Conservation (phyloP, 208 protist species). For the Giardia muris region DNA sequence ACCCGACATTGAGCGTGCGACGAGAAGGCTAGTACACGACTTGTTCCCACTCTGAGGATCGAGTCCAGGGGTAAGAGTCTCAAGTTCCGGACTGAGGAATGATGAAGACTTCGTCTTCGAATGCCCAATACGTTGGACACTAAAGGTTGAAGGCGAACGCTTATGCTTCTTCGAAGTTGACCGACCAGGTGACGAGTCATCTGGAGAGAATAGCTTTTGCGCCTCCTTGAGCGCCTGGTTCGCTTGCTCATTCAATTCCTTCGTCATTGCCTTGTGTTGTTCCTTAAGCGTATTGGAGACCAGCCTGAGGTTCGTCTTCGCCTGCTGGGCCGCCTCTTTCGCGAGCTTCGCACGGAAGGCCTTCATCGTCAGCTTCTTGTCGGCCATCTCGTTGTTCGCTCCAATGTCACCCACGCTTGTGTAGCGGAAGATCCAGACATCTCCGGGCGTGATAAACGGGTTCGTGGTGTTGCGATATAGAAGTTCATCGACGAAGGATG, state of each 20-base stretch:
- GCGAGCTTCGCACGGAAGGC: neutral
- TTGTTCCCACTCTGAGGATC: too few species aligned
- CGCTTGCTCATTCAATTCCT: neutral
- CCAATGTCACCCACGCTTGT: neutral
- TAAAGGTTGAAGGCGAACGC: neutral
- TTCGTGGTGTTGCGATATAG: neutral
- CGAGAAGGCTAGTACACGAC: neutral
- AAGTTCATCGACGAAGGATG: neutral
- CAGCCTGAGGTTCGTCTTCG: neutral
- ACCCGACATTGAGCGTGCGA: neutral
- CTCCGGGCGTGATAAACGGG: neutral
- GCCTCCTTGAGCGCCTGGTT: neutral
- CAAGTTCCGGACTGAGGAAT: neutral
- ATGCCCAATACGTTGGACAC: neutral
- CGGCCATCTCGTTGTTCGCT: neutral
- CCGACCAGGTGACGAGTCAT: neutral
- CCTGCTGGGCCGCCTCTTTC: neutral
- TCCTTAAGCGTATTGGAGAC: neutral
- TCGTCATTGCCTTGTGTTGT: neutral
- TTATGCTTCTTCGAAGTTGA: neutral
- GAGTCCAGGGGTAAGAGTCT: too few species aligned
- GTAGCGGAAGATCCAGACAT: neutral
- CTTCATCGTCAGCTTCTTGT: conserved; percentile 5
- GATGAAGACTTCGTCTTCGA: neutral
- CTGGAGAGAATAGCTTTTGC: neutral